Conservation (phyloP, 2,329 filamentous ascomycete species). For the Aspergillus novofumigatus region DNA sequence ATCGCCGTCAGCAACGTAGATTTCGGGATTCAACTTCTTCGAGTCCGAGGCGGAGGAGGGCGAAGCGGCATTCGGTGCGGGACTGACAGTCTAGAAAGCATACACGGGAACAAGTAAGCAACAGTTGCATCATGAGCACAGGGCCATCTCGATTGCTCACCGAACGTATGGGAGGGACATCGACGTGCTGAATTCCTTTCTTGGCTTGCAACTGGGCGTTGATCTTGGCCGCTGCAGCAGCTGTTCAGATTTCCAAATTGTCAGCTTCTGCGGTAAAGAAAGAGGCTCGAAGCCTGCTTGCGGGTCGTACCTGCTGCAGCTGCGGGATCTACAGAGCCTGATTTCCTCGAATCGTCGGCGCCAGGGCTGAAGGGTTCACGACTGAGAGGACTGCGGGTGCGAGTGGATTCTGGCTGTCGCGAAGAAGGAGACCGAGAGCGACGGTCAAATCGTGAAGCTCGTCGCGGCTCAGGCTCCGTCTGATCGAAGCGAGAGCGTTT, state of each 20-base stretch:
- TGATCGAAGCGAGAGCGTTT: slow-evolving; percentile 96
- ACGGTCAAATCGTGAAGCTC: slow-evolving; percentile 79
- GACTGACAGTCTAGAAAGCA: slow-evolving; percentile 41
- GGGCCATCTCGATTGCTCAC: slow-evolving; percentile 36
- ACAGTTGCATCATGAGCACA: slow-evolving; percentile 9
- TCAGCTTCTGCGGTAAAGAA: slow-evolving; percentile 6
- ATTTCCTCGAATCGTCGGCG: slow-evolving; percentile 37
- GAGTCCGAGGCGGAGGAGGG: slow-evolving; percentile 46
- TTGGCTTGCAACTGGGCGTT: slow-evolving; percentile 79
- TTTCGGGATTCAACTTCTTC: slow-evolving; percentile 71
- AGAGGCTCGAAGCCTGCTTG: background rate
- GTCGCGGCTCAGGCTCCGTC: slow-evolving; percentile 74
- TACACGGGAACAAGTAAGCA: background rate
- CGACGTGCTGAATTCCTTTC: slow-evolving; percentile 85
- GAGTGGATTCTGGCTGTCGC: slow-evolving; percentile 62
- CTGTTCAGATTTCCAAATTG: slow-evolving; percentile 41
- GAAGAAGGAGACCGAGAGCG: slow-evolving; percentile 78
- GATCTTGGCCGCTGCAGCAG: slow-evolving; percentile 84
- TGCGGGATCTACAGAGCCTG: slow-evolving; percentile 61
- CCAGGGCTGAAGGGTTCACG: slow-evolving; percentile 49
- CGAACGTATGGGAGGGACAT: slow-evolving; percentile 73
- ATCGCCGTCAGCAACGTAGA: slow-evolving; percentile 94
- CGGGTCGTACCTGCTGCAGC: slow-evolving; percentile 65
- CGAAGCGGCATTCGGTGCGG: slow-evolving; percentile 53
- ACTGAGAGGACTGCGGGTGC: slow-evolving; percentile 76